Evolutionary conservation across 2,329 filamentous ascomycete species (phyloP), one percentile per base, ranked within the genome.

Genomic region (Xylaria sp.): DNA sequence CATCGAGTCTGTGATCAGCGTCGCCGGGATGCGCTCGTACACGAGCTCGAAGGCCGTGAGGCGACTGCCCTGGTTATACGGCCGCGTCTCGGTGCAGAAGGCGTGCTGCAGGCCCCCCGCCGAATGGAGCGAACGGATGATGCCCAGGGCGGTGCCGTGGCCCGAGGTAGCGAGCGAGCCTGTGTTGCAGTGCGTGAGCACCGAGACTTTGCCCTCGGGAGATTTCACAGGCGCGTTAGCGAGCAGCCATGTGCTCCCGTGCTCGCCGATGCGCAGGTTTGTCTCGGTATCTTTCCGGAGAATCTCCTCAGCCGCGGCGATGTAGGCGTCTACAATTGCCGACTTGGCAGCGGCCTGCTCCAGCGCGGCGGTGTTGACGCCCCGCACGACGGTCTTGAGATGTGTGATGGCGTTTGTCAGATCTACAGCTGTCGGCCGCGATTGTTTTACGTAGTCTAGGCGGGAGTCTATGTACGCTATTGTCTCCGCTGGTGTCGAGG

Each of bases 141-240:
- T 96, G 25, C 96, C 96, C 2, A 99, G 85, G 0, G 96, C 96
- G 12, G 96, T 99, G 60, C 96, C 96, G 78, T 98, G 97, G n/a
- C 96, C 96, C 18, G 96, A 97, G 1, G 96, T 99, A 29, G 96
- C 96, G 40, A 99, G 90, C 23, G 95, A 98, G 32, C 96, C 96
- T 25, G 96, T 99, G 81, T 99, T 99, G 85, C 96, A 99, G 81
- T 99, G 97, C 12, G 96, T 99, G 73, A 99, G 83, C 51, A 99
- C 91, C n/a, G 93, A 93, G 57, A 97, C 74, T 81, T 84, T 76
- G 78, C 84, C 76, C 72, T 86, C 79, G 71, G 81, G 58, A 48
- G 85, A 78, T 78, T 85, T 80, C 73, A 81, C 79, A 23, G 81
- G 83, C 76, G 76, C 75, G 74, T 93, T 88, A 48, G 85, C 82